These are phyloP conservation scores for Trifolium subterraneum DNA, from an alignment of 306 rosid genomes.

Conservation along the genomic window DNA sequence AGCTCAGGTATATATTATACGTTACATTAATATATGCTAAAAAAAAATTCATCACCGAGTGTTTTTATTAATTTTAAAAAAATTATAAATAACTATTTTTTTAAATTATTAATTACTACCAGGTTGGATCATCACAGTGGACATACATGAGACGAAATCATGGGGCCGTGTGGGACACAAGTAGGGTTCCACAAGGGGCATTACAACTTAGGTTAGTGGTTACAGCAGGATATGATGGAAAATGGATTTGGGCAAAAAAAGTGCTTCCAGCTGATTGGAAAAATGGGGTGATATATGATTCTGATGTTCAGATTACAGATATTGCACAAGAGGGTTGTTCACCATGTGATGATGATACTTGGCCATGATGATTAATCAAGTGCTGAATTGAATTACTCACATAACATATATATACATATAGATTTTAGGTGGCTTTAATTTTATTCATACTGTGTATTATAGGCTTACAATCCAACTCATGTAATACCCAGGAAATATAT, in stretches of 20 bases:
- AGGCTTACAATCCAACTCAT: conserved; percentile 2
- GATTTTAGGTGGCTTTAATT: conserved; percentile 13
- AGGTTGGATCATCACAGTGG: conserved; percentile 81
- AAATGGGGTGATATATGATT: conserved; percentile 55
- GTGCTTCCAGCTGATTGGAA: conserved; percentile 84
- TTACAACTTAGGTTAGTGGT: conserved; percentile 72
- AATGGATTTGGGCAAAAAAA: conserved; percentile 72
- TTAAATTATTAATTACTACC: not conserved
- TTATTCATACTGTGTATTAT: conserved; percentile 10
- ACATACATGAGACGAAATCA: conserved; percentile 58
- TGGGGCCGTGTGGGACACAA: conserved; percentile 90
- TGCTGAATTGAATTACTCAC: not conserved
- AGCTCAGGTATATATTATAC: conserved; percentile 62
- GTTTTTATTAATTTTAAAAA: too few species aligned
- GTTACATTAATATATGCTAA: not conserved
- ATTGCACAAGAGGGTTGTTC: conserved; percentile 78
- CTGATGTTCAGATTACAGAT: conserved; percentile 72
- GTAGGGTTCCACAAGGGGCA: conserved; percentile 70
- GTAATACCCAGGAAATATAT: not conserved
- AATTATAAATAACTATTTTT: too few species aligned
- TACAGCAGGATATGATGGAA: conserved; percentile 76
- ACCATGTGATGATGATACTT: conserved; percentile 54
- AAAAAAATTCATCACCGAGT: too few species aligned
- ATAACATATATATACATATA: conserved; percentile 1
- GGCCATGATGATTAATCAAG: conserved; percentile 43